Base-by-base conservation (phyloP, 768 basidiomycete genomes). In the Pleurotus eryngii region DNA sequence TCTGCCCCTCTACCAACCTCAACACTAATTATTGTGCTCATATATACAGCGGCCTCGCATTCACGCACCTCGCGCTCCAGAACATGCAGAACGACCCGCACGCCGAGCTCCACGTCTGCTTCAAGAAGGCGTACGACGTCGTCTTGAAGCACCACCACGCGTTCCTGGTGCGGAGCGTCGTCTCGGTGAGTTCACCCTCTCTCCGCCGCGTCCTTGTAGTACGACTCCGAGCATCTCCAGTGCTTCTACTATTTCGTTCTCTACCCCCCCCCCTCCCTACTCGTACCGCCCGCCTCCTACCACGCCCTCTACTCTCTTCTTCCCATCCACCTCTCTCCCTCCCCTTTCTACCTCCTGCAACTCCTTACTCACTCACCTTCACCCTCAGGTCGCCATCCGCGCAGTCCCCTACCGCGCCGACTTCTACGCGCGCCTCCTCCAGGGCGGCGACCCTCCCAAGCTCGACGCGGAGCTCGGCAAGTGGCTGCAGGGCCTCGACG, bases 101-200 rank as follows among this genome's bases (percentile, higher is more conserved):
- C 22, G 65, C 77, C 1, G 85, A 87, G 60, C 72, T 89, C 46
- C 80, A 85, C 62, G 74, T 79, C 57, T 89, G 89, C 68, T 90
- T 91, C 75, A 81, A 79, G 68, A 75, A 81, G 42, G 79, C 89
- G 3, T 91, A 89, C 67, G 87, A 91, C 59, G 76, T 77, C 54
- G 82, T 88, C 15, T 75, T 91, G 49, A 73, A 70, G 51, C 85
- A 83, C 58, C 86, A 89, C 68, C 86, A 88, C 65, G 75, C 81
- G 0, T 87, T 87, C 66, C 27, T 89, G 61, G 76, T 90, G 59
- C 84, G 87, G 20, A 81, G 85, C 18, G 69, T 88, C 57, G 83
- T 87, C 26, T 73, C 77, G 24, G 87, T 89, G 55, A 62, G 85
- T 69, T 15, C 14, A 18, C 12, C n/a, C n/a, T 40, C 45, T 43